These are phyloP conservation scores for Cryptococcus neoformans DNA, from an alignment of 1,284 basidiomycete genomes.

Conservation along the genomic window DNA sequence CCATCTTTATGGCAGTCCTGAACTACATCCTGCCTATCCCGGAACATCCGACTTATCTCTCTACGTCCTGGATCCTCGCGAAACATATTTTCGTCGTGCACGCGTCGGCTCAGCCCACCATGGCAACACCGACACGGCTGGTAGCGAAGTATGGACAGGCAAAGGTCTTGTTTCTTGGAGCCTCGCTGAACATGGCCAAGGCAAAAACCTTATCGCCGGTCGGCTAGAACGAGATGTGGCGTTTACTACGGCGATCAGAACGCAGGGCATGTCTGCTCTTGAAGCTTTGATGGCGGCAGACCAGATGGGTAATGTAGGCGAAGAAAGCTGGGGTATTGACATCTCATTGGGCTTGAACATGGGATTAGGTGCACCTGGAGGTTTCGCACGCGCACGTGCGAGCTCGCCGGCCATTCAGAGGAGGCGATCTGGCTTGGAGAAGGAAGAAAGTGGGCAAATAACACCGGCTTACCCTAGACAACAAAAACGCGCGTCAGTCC, in stretches of 20 bases:
- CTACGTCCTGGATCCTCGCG: constrained; percentile 46
- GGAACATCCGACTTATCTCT: constrained; percentile 37
- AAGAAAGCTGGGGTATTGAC: constrained; percentile 40
- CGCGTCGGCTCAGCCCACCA: constrained; percentile 10
- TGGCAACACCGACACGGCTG: background rate
- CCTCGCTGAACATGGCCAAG: constrained; percentile 35
- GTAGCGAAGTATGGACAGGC: constrained; percentile 42
- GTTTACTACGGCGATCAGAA: constrained; percentile 13
- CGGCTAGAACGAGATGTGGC: constrained; percentile 22
- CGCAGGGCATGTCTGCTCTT: constrained; percentile 22
- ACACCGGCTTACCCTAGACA: background rate
- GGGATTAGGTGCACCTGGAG: constrained; percentile 7
- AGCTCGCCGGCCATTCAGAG: background rate
- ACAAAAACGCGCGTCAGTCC: background rate
- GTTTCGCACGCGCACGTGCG: background rate
- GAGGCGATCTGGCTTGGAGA: background rate
- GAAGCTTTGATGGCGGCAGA: constrained; percentile 31
- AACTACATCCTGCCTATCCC: constrained; percentile 33
- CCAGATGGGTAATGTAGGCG: constrained; percentile 1
- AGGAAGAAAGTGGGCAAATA: background rate
- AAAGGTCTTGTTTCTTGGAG: constrained; percentile 44
- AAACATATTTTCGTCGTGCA: constrained; percentile 37
- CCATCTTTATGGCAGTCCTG: constrained; percentile 27
- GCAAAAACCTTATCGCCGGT: constrained; percentile 45
- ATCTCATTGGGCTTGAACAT: constrained; percentile 36